Conservation (phyloP, 495 filamentous ascomycete species). For the Penicillium daleae region DNA sequence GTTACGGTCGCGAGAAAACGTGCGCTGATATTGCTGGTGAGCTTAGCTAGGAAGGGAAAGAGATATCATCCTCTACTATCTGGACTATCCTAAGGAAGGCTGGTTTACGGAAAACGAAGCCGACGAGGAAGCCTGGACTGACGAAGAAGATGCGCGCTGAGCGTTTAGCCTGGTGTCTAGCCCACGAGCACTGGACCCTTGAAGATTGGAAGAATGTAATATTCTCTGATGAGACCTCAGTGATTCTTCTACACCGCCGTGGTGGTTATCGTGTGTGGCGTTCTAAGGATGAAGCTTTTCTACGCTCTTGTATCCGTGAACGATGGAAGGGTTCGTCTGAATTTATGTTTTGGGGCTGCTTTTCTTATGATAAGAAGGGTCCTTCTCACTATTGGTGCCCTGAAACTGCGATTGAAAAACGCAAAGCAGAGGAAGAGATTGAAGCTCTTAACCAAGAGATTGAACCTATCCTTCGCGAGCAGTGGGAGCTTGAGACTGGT, state of each 20-base stretch:
- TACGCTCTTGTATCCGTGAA: neutral
- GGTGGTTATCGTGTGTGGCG: neutral
- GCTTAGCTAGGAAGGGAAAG: neutral
- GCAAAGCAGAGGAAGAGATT: neutral
- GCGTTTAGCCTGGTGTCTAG: neutral
- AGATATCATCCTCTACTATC: neutral
- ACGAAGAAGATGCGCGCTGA: neutral
- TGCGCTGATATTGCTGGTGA: neutral
- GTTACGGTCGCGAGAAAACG: neutral
- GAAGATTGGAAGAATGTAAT: neutral
- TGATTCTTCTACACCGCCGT: neutral
- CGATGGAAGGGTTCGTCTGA: neutral
- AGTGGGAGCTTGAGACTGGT: neutral
- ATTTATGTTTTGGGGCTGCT: neutral
- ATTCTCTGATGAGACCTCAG: neutral
- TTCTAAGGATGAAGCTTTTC: neutral
- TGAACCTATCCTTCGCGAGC: neutral
- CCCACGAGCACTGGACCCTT: neutral
- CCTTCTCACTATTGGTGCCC: neutral
- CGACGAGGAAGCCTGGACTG: neutral
- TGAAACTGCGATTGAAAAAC: neutral
- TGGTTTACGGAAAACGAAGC: neutral
- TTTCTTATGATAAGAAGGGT: neutral
- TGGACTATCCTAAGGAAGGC: neutral
- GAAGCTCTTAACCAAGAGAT: neutral